phyloP scores from a whole-genome alignment of 306 rosid species.

The Macrotyloma uniflorum region DNA sequence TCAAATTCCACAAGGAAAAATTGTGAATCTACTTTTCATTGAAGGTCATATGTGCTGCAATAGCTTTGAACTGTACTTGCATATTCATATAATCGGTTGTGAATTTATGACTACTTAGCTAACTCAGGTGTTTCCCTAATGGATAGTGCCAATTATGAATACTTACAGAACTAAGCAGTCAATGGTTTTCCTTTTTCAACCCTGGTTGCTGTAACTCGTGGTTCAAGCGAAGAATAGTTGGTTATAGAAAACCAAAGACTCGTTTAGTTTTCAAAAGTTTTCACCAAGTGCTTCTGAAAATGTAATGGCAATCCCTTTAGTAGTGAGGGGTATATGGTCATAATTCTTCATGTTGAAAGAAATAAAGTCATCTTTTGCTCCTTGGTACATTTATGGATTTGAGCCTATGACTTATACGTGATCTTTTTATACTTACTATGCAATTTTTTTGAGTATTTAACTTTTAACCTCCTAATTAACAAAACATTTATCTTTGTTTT shows the following conservation, averaged over 20 bases:
- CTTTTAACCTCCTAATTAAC: not conserved
- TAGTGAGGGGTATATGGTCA: not conserved
- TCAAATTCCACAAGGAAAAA: not conserved
- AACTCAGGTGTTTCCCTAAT: not conserved
- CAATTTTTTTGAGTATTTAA: not conserved
- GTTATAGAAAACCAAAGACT: not conserved
- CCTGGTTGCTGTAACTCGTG: conserved; percentile 14
- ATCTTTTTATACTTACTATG: not conserved
- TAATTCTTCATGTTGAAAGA: not conserved
- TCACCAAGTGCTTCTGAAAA: conserved; percentile 3
- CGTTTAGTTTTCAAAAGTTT: not conserved
- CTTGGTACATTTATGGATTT: not conserved
- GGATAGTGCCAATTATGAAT: not conserved
- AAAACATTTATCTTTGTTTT: not conserved
- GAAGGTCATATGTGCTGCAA: not conserved
- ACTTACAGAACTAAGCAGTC: not conserved
- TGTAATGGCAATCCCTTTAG: not conserved
- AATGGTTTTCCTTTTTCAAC: conserved; percentile 11
- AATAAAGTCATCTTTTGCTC: not conserved
- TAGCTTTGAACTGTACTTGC: conserved; percentile 11
- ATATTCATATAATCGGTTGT: not conserved
- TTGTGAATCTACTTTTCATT: conserved; percentile 18
- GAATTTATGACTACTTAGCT: conserved; percentile 16
- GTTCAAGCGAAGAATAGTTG: conserved; percentile 9
- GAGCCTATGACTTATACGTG: not conserved